These are phyloP conservation scores for Medicago ruthenica DNA, from an alignment of 306 rosid species.

Conservation along the genomic window DNA sequence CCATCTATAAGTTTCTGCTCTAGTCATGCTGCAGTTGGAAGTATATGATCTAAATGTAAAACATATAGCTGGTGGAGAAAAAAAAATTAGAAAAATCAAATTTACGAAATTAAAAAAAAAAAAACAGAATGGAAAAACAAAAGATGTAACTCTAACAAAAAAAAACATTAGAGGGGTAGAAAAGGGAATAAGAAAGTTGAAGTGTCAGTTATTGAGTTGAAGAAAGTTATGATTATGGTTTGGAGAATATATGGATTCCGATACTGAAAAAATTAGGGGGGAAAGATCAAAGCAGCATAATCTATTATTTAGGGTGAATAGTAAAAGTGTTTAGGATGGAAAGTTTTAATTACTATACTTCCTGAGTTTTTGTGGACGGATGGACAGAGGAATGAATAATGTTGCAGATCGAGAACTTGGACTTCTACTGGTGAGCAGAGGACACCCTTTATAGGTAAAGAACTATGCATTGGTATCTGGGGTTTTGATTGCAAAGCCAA, in stretches of 20 bases:
- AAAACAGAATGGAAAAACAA: conserved; percentile 43
- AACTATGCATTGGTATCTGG: conserved; percentile 38
- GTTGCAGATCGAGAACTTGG: conserved; percentile 44
- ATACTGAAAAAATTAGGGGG: neutral
- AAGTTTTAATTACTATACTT: conserved; percentile 9
- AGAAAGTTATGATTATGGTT: conserved; percentile 12
- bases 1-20: conserved; percentile 57
- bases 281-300: neutral
- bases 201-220: conserved; percentile 19
- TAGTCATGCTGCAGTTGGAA: conserved; percentile 54
- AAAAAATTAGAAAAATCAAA: conserved; percentile 25
- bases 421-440: conserved; percentile 45
- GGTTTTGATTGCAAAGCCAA: conserved; percentile 45
- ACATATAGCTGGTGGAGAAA: conserved; percentile 38
- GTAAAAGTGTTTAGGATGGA: conserved; percentile 33
- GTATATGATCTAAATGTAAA: conserved; percentile 37
- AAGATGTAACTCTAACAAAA: neutral
- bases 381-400: conserved; percentile 42
- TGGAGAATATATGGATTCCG: conserved; percentile 22
- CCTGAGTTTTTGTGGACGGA: conserved; percentile 25
- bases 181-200: conserved; percentile 13
- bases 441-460: conserved; percentile 44
- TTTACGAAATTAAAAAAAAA: conserved; percentile 11
- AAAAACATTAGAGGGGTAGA: conserved; percentile 25
- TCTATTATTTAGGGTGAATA: conserved; percentile 33